Percentiles rank a stretch among this genome's conserved stretches.
These are phyloP conservation scores for Entomortierella beljakovae DNA, from an alignment of 192 early-diverging fungal species.

Conservation along the genomic window DNA sequence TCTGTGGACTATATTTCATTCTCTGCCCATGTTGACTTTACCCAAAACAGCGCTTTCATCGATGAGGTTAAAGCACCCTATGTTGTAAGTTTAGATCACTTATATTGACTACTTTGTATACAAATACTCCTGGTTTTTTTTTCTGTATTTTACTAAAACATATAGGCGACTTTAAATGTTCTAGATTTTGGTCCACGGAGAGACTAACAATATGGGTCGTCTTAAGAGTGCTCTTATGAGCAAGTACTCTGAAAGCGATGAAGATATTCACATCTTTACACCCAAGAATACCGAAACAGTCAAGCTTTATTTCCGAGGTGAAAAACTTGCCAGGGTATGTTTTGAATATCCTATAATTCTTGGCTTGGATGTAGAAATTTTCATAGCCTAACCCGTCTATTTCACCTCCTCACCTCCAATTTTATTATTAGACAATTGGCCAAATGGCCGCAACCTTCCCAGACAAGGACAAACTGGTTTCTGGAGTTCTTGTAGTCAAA, in stretches of 20 bases:
- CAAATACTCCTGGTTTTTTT: neutral
- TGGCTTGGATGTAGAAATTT: neutral
- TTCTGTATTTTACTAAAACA: too few relatives aligned
- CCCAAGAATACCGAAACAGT: slow-evolving; percentile 92
- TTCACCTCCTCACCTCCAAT: neutral
- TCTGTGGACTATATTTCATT: slow-evolving; percentile 96
- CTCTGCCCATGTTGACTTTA: slow-evolving; percentile 97
- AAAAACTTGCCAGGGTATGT: slow-evolving; percentile 90
- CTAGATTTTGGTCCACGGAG: slow-evolving; percentile 94
- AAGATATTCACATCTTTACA: slow-evolving; percentile 85
- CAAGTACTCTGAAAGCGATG: slow-evolving; percentile 83
- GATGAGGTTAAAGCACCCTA: slow-evolving; percentile 93
- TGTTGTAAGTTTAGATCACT: slow-evolving; percentile 65
- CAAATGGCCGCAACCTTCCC: slow-evolving; percentile 82
- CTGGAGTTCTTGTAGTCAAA: slow-evolving; percentile 87
- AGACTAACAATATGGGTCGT: slow-evolving; percentile 92
- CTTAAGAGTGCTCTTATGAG: slow-evolving; percentile 88
- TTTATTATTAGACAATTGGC: slow-evolving; percentile 76
- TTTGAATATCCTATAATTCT: neutral
- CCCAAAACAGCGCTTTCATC: slow-evolving; percentile 97
- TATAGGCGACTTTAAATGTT: neutral
- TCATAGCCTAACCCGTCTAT: too few relatives aligned
- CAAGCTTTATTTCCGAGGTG: slow-evolving; percentile 92
- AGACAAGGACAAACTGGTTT: slow-evolving; percentile 69
- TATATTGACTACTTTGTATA: neutral